phyloP scores from a whole-genome alignment of 352 stramenopile genomes.

The Pythium vanterpoolii region DNA sequence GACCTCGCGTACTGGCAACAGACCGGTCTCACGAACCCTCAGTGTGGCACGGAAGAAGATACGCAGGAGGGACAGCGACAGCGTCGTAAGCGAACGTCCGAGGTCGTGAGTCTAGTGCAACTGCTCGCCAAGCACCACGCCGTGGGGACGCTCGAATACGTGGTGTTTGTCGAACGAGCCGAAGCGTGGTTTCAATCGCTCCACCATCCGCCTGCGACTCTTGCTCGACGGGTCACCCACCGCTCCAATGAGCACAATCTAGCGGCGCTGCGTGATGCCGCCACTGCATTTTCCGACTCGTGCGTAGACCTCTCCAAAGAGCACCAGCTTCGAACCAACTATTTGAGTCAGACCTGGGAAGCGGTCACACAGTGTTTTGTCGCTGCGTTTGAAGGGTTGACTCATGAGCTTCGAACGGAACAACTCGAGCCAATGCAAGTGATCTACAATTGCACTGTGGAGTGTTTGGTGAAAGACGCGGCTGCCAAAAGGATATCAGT shows the following conservation, averaged over 20 bases:
- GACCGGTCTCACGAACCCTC: background rate
- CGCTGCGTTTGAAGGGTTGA: constrained; percentile 2
- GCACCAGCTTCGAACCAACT: background rate
- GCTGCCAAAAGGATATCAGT: background rate
- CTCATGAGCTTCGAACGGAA: background rate
- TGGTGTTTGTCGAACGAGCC: constrained; percentile 19
- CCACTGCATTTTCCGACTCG: background rate
- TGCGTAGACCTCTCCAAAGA: background rate
- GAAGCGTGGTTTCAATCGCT: constrained; percentile 23
- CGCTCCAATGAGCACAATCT: background rate
- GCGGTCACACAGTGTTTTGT: background rate
- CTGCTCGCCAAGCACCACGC: constrained; percentile 24
- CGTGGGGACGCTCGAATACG: constrained; percentile 26
- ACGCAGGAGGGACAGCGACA: background rate
- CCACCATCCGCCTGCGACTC: background rate
- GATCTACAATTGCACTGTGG: background rate
- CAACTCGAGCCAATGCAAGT: background rate
- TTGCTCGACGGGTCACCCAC: background rate
- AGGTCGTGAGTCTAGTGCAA: constrained; percentile 27
- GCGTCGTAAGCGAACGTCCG: background rate
- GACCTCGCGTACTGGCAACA: constrained; percentile 17
- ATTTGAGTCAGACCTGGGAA: background rate
- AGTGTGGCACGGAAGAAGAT: background rate
- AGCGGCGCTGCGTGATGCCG: background rate
- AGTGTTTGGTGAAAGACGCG: background rate